Base-by-base conservation (phyloP, 768 basidiomycete species). In the Mycena venus region DNA sequence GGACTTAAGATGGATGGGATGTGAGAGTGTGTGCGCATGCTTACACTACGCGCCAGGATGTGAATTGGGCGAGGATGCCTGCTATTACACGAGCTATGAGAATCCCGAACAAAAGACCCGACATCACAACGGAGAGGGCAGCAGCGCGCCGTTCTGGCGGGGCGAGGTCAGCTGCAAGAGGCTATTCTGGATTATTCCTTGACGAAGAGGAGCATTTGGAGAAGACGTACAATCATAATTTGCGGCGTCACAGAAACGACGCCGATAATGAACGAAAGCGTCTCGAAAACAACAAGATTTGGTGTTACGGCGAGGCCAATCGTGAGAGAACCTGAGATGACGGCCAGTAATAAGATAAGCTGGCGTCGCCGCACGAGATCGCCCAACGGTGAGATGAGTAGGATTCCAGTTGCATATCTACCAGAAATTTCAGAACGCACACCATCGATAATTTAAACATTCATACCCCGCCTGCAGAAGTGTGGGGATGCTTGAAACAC, bases 161-260 rank as follows among this genome's bases (percentile, higher is more conserved):
- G 0, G 95, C 95, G 31, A 97, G 89, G 82, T 98, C 96, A 2
- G 91, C 96, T 0, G 95, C 94, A 49, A 93, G 86, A 4, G 89
- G 89, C 75, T 77, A 15, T 6, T 4, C 23, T 7, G 12, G 3
- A 6, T 34, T 29, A 60, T 38, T 21, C 17, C 2, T 14, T 3
- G 14, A 60, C 14, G 34, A 34, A 2, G 34, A n/a, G 7, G 3
- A 59, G 7, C n/a, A 59, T 36, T n/a, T 53, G 10, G 17, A 21
- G 91, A 17, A 29, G 12, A 68, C 75, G 42, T n/a, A 77, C 75
- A 78, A 96, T 90, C 69, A 98, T 90, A 71, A 97, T 91, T 81
- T 95, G 93, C 0, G 94, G 92, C 0, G 91, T 90, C 58, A 95
- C 94, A n/a, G 91, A 92, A 29, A 89, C 84, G 15, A 90, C 83